Conservation (phyloP, 257 asterid genomes). For the Nicotiana paniculata region DNA sequence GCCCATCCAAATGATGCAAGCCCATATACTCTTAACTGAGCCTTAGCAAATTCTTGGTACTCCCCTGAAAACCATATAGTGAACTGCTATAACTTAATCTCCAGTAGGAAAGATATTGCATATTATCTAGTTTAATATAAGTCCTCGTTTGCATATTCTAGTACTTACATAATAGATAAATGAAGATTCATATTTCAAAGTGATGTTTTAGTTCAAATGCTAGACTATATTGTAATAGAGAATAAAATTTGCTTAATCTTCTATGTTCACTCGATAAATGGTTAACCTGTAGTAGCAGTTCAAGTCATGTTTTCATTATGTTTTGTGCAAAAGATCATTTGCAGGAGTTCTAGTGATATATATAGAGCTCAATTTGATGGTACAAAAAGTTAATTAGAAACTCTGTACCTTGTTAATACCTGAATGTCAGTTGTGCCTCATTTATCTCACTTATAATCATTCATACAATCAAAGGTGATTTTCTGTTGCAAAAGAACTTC, state of each 20-base stretch:
- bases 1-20: slow-evolving; percentile 63
- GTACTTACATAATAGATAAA: neutral
- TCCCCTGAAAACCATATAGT: slow-evolving; percentile 32
- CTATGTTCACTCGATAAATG: neutral
- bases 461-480: too few relatives aligned
- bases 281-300: neutral
- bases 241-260: neutral
- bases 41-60: slow-evolving; percentile 36
- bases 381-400: too few relatives aligned
- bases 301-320: too few relatives aligned
- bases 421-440: too few relatives aligned
- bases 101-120: neutral
- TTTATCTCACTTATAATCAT: too few relatives aligned
- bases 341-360: too few relatives aligned
- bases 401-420: too few relatives aligned
- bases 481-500: too few relatives aligned
- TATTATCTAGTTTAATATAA: too few relatives aligned
- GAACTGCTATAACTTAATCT: neutral
- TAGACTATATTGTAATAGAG: neutral
- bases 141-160: too few relatives aligned
- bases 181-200: neutral
- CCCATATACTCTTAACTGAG: slow-evolving; percentile 48
- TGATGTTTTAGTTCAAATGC: neutral
- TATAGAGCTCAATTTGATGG: too few relatives aligned
- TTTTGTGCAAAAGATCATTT: too few relatives aligned